A percentile compares a stretch with the other conserved stretches of the same genome.
phyloP scores from a whole-genome alignment of 768 basidiomycete genomes.

The Holtermanniella nyarrowii region DNA sequence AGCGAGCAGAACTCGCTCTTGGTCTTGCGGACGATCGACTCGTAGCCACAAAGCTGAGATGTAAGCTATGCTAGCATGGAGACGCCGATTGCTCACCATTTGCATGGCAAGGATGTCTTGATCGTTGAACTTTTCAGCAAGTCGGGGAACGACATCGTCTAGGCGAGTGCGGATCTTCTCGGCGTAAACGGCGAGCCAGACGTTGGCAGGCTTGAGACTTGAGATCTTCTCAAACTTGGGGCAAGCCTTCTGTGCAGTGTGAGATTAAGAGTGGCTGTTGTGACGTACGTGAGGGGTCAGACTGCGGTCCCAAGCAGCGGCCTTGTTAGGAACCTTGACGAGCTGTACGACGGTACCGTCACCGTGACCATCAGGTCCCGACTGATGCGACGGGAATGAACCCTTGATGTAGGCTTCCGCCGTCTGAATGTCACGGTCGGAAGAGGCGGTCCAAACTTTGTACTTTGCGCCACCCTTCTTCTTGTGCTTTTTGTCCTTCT shows the following conservation, averaged over 20 bases:
- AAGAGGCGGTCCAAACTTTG: slow-evolving; percentile 41
- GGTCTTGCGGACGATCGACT: slow-evolving; percentile 34
- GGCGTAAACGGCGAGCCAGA: slow-evolving; percentile 39
- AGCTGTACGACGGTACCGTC: slow-evolving; percentile 40
- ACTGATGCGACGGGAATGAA: slow-evolving; percentile 40
- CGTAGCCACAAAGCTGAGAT: slow-evolving; percentile 39
- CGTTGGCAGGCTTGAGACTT: slow-evolving; percentile 33
- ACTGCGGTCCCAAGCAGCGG: slow-evolving; percentile 38
- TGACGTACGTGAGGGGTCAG: slow-evolving; percentile 40
- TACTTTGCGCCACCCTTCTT: slow-evolving; percentile 11
- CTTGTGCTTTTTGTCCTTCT: slow-evolving; percentile 10
- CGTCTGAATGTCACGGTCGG: slow-evolving; percentile 38
- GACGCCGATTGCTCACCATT: slow-evolving; percentile 27
- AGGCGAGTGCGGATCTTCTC: slow-evolving; percentile 28
- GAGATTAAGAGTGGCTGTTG: not conserved
- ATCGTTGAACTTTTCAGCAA: slow-evolving; percentile 29
- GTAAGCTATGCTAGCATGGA: not conserved
- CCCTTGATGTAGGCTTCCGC: slow-evolving; percentile 41
- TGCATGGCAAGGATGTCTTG: slow-evolving; percentile 42
- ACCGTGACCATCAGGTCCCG: slow-evolving; percentile 40
- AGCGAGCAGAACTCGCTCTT: slow-evolving; percentile 37
- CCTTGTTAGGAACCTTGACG: slow-evolving; percentile 42
- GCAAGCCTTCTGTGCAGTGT: slow-evolving; percentile 38
- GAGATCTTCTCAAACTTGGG: slow-evolving; percentile 40
- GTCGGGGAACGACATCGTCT: slow-evolving; percentile 10